Percentiles rank a stretch among this genome's conserved stretches.
phyloP scores from a whole-genome alignment of 257 asterid genomes.

The Plectranthus barbatus region DNA sequence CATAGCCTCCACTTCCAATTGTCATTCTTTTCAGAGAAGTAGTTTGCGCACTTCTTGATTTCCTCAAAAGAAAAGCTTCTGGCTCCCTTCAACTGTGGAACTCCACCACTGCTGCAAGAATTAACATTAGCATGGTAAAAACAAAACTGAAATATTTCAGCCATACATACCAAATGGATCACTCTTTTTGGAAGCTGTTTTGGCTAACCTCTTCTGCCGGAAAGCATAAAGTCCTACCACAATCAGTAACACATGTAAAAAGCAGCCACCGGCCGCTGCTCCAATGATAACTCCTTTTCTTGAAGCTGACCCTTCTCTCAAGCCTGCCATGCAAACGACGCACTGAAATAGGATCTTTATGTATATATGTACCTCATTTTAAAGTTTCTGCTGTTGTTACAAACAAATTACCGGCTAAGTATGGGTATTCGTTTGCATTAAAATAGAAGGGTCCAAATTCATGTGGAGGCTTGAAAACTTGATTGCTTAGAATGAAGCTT shows the following conservation, averaged over 20 bases:
- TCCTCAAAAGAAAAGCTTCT: conserved; percentile 66
- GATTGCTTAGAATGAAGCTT: conserved; percentile 67
- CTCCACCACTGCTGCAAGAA: conserved; percentile 72
- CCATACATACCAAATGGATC: conserved; percentile 63
- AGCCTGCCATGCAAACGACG: conserved; percentile 14
- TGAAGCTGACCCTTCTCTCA: conserved; percentile 19
- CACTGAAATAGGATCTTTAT: neutral
- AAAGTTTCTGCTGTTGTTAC: neutral
- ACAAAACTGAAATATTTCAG: neutral
- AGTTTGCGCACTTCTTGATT: conserved; percentile 62
- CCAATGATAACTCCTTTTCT: conserved; percentile 44
- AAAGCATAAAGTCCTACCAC: conserved; percentile 63
- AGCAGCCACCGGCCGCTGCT: conserved; percentile 58
- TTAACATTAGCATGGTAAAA: neutral
- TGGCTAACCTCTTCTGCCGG: conserved; percentile 69
- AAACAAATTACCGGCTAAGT: conserved; percentile 41
- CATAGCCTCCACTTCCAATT: conserved; percentile 88
- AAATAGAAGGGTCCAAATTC: conserved; percentile 68
- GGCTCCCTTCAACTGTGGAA: conserved; percentile 76
- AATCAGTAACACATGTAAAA: conserved; percentile 42
- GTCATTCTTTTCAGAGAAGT: conserved; percentile 52
- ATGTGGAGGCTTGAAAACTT: conserved; percentile 67
- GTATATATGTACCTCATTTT: neutral
- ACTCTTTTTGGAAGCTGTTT: conserved; percentile 47
- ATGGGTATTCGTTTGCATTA: conserved; percentile 32